Evolutionary conservation across 768 basidiomycete species (phyloP), one percentile per base, ranked within the genome.

Genomic region (Russula abietina): DNA sequence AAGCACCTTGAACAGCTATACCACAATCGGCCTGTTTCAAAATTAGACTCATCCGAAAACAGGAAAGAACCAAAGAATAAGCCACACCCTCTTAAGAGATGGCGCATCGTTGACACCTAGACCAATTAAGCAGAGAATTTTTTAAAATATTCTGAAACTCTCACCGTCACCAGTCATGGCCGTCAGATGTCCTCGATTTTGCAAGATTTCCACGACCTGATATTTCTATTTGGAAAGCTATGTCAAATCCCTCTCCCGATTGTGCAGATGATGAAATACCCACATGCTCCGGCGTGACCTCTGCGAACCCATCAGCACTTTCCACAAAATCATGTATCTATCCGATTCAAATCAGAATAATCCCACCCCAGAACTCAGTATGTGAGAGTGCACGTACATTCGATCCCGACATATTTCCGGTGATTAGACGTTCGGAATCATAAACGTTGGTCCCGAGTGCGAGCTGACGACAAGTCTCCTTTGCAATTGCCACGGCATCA

Each of bases 261-360:
- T 28, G 32, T 3, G n/a, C 24, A 11, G 11, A 22, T 46, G 32
- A 8, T 26, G 12, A 59, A 55, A 58, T 19, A 52, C 72, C 64
- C 61, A 73, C 77, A 69, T 79, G 77, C 69, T 81, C 80, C 0
- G 80, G 80, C 65, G 76, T 78, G 22, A 81, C 80, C 57, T 79
- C 80, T 12, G 78, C 80, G 69, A 81, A 80, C 14, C 80, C 80
- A 68, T 81, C 80, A 39, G 80, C 80, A 26, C 73, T 75, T 70
- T 80, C 78, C 54, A 80, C 75, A 53, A 81, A 79, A 61, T 79
- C 77, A 43, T 74, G 73, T 41, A 77, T 71, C 70, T 71, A 60
- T 39, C 32, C 32, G 14, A 4, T 6, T 0, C 24, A n/a, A 14
- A 43, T 54, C 22, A 60, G 51, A 7, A 19, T 32, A 4, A n/a